Evolutionary conservation across 805 yeast species (phyloP), one percentile per base, ranked within the genome.

Genomic region (Kuraishia ogatae): DNA sequence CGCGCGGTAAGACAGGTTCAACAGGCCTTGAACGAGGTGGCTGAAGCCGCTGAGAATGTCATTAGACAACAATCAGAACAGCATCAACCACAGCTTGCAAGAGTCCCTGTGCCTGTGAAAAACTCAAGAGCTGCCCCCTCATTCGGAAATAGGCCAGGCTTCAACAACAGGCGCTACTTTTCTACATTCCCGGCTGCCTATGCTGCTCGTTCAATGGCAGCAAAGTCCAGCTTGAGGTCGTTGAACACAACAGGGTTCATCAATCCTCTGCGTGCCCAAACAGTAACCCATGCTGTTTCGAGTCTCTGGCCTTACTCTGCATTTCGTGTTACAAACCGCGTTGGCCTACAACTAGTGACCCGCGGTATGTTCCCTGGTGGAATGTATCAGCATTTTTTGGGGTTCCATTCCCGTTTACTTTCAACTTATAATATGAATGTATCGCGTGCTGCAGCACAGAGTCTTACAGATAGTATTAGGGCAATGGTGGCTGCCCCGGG

Each of bases 391-490:
- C 62, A 68, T 68, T 63, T 75, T 69, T 54, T 68, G 74, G 11
- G 68, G 74, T 1, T 72, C 65, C 57, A 72, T 76, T 7, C 65
- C 66, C 4, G 35, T 4, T 15, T 35, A 11, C 43, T 35, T 17
- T 35, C 43, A 35, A 35, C 43, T 3, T 35, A 35, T 17, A 35
- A 35, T 15, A 15, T 35, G 13, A 24, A 49, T 35, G 28, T n/a
- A n/a, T 23, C 84, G 1, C 79, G 77, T 54, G 84, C 83, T 60
- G 88, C 85, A 55, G 84, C 81, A 26, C 72, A 72, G 57, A 82
- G 78, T 62, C 70, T 85, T 66, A 80, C 87, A 1, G 66, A 78
- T 29, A 81, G 80, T 6, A 50, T 76, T 21, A 69, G 79, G 51
- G 66, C 66, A 15, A 61, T 74, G 65, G 17, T 35, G 4, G 43